phyloP scores from a whole-genome alignment of 2,329 filamentous ascomycete genomes.

The Penicillium sp. region DNA sequence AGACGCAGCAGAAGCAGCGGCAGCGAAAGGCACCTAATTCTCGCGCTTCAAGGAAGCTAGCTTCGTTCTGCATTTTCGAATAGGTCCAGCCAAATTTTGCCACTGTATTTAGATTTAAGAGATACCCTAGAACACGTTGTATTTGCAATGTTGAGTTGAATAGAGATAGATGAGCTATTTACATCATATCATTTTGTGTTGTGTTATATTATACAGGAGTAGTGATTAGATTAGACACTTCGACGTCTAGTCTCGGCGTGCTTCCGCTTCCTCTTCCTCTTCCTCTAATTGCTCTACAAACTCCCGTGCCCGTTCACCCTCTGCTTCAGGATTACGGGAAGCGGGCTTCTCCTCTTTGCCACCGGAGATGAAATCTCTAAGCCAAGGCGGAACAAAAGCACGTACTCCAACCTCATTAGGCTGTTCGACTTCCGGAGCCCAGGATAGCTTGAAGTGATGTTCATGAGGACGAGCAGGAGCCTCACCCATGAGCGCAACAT shows the following conservation, averaged over 20 bases:
- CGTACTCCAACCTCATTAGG: slow-evolving; percentile 59
- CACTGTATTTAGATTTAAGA: slow-evolving; percentile 11
- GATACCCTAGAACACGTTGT: slow-evolving; percentile 26
- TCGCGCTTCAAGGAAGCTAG: background rate
- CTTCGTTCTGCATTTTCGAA: background rate
- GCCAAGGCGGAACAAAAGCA: slow-evolving; percentile 83
- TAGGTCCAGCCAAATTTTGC: background rate
- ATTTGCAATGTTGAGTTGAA: slow-evolving; percentile 9
- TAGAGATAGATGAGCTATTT: slow-evolving; percentile 21
- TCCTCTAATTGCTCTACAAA: slow-evolving; percentile 41
- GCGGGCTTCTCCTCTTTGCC: slow-evolving; percentile 40
- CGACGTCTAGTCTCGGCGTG: background rate
- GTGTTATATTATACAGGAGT: slow-evolving; percentile 25
- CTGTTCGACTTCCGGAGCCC: slow-evolving; percentile 47
- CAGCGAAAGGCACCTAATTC: slow-evolving; percentile 14
- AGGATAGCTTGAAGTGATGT: slow-evolving; percentile 62
- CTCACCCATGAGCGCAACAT: slow-evolving; percentile 69
- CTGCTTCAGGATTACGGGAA: slow-evolving; percentile 23
- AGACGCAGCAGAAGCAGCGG: slow-evolving; percentile 34
- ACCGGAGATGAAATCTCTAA: slow-evolving; percentile 46
- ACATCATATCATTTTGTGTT: slow-evolving; percentile 19
- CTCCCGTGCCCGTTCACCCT: slow-evolving; percentile 37
- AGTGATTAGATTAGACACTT: slow-evolving; percentile 1
- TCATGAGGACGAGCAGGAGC: slow-evolving; percentile 59
- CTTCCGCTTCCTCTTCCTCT: slow-evolving; percentile 27